Evolutionary conservation across 2,329 filamentous ascomycete genomes (phyloP), one percentile per base, ranked within the genome.

Genomic region (Leptosphaerulina australis): DNA sequence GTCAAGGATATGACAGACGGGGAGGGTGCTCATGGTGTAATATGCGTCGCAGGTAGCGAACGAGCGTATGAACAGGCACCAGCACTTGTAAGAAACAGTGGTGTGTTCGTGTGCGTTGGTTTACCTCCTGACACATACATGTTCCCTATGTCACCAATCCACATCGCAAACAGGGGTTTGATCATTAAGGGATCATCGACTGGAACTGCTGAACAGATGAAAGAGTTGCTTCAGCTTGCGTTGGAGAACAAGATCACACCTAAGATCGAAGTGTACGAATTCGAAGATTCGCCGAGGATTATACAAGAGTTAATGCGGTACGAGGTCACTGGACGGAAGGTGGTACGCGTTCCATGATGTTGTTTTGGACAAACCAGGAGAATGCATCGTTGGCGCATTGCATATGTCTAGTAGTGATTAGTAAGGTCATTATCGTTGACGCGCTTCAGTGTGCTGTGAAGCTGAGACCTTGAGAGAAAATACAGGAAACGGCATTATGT

Each of bases 51-150:
- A 1, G 77, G 78, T n/a, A 71, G 68, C 17, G 75, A 77, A 46
- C 63, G 65, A 12, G 76, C 76, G 8, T 79, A 79, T 53, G 59
- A 63, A 22, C 75, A 78, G 47, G 77, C 75, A 25, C 70, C 76
- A 45, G 66, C 70, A 9, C 67, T 79, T 34, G 65, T 77, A n/a
- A 69, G 77, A 8, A 74, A 73, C 5, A 68, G 74, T n/a, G 77
- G 77, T 0, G 77, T 78, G 0, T 68, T 79, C 26, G 76, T 79
- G 1, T 79, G 77, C 25, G 76, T 79, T 4, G 77, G 77, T 1
- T 68, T 79, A 28, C 77, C 77, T 8, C 76, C 71, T 36, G 61
- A 68, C 4, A 70, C 69, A 3, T 78, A 76, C 53, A 70, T 71
- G 55, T 66, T 79, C 14, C 76, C 76, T 4, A 76, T 77, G 52